These are phyloP conservation scores for Mrakia blollopis DNA, from an alignment of 768 basidiomycete species.

Conservation along the genomic window DNA sequence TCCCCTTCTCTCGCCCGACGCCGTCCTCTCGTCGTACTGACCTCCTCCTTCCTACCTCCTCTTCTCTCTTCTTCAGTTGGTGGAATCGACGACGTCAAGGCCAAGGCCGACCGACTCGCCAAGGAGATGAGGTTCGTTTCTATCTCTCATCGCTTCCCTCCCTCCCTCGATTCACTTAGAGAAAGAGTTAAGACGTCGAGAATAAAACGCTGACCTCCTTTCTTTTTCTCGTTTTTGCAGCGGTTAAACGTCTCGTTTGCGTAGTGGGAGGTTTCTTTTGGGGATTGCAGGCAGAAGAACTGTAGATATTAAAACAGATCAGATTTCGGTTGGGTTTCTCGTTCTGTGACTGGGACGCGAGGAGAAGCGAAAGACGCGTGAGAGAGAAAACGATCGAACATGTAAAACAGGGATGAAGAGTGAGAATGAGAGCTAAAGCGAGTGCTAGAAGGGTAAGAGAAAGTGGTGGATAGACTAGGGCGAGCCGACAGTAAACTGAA, in stretches of 20 bases:
- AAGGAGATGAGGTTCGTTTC: slow-evolving; percentile 66
- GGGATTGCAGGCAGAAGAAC: neutral
- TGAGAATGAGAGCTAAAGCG: too few relatives aligned
- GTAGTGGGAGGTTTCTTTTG: neutral
- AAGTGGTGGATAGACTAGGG: too few relatives aligned
- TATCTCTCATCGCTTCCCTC: neutral
- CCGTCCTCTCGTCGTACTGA: too few relatives aligned
- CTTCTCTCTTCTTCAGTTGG: slow-evolving; percentile 50
- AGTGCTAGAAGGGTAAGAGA: too few relatives aligned
- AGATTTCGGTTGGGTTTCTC: neutral
- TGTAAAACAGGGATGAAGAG: too few relatives aligned
- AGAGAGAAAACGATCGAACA: too few relatives aligned
- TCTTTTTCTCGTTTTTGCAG: neutral
- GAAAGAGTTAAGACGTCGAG: too few relatives aligned
- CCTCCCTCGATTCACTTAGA: neutral
- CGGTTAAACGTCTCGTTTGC: slow-evolving; percentile 11
- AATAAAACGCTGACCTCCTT: neutral
- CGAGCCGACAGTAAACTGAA: too few relatives aligned
- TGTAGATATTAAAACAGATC: slow-evolving; percentile 1
- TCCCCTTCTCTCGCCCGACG: too few relatives aligned
- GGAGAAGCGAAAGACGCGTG: too few relatives aligned
- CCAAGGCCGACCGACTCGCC: slow-evolving; percentile 93
- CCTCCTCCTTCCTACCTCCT: too few relatives aligned
- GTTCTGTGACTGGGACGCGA: neutral
- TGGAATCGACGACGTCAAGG: slow-evolving; percentile 93